A percentile compares a stretch with the other conserved stretches of the same genome.
phyloP scores from a whole-genome alignment of 176 grass and related monocot species.

The Oryza rufipogon region DNA sequence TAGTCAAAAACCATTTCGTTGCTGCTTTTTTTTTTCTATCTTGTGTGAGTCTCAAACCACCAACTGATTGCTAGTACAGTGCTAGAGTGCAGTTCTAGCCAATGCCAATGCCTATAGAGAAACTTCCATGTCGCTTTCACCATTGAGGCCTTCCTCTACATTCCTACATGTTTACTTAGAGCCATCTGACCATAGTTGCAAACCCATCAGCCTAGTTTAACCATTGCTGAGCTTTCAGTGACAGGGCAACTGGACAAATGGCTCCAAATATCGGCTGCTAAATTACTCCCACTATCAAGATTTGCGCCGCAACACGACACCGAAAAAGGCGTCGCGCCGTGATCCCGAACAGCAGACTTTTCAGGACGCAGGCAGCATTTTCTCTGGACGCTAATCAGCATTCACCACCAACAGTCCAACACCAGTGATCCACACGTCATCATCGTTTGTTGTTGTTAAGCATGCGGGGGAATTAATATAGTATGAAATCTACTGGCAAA shows the following conservation, averaged over 20 bases:
- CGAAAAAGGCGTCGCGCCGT: background rate
- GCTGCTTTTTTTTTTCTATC: background rate
- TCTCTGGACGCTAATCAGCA: background rate
- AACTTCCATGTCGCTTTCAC: conserved; percentile 35
- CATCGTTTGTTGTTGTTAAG: background rate
- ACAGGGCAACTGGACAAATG: background rate
- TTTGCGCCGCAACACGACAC: background rate
- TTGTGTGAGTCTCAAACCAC: conserved; percentile 22
- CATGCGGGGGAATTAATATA: background rate
- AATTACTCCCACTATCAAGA: conserved; percentile 11
- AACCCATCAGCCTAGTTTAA: conserved; percentile 30
- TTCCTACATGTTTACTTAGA: background rate
- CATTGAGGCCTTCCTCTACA: conserved; percentile 12
- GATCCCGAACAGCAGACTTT: conserved; percentile 16
- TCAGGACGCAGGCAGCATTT: background rate
- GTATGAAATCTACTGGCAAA: background rate
- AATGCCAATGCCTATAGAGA: conserved; percentile 5
- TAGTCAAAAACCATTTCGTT: background rate
- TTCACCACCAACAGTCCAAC: background rate
- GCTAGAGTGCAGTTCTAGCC: background rate
- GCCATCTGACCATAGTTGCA: conserved; percentile 20
- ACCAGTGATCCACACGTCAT: conserved; percentile 17
- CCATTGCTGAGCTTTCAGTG: conserved; percentile 46
- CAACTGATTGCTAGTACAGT: conserved; percentile 6
- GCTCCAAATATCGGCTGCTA: conserved; percentile 27